A percentile compares a stretch with the other conserved stretches of the same genome.
These are phyloP conservation scores for Xylaria intraflava DNA, from an alignment of 495 filamentous ascomycete genomes.

Conservation along the genomic window DNA sequence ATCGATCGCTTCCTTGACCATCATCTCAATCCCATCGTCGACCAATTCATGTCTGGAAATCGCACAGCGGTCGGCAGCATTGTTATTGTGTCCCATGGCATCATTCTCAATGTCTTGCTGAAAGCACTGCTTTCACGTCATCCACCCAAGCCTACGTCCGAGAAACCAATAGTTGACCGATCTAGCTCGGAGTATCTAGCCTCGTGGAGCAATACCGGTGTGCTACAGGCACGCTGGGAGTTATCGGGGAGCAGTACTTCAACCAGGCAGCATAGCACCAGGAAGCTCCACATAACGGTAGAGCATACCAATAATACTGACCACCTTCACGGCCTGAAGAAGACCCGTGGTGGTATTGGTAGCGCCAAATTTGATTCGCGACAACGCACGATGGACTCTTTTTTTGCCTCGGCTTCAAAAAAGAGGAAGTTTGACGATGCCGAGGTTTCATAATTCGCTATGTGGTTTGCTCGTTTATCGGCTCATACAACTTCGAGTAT, in stretches of 20 bases:
- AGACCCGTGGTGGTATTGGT: conserved; percentile 70
- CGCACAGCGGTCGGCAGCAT: conserved; percentile 55
- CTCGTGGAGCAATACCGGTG: conserved; percentile 41
- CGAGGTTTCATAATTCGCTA: not conserved
- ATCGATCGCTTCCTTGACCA: conserved; percentile 55
- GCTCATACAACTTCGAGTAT: not conserved
- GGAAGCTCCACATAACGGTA: conserved; percentile 5
- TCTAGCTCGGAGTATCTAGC: conserved; percentile 17
- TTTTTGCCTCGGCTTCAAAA: conserved; percentile 52
- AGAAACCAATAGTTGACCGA: conserved; percentile 25
- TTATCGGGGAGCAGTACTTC: not conserved
- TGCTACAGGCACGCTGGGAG: conserved; percentile 20
- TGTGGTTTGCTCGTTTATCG: not conserved
- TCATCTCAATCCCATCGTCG: conserved; percentile 52
- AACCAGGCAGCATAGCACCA: not conserved
- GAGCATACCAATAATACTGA: conserved; percentile 45
- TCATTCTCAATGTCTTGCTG: conserved; percentile 66
- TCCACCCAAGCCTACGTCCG: conserved; percentile 31
- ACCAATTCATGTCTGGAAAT: conserved; percentile 20
- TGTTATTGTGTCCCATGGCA: conserved; percentile 74
- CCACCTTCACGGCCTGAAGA: conserved; percentile 66
- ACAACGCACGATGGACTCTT: conserved; percentile 69
- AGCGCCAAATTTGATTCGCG: conserved; percentile 63
- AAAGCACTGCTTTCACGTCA: conserved; percentile 49
- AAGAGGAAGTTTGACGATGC: conserved; percentile 34